Base-by-base conservation (phyloP, 2,329 filamentous ascomycete genomes). In the Metarhizium sp. region DNA sequence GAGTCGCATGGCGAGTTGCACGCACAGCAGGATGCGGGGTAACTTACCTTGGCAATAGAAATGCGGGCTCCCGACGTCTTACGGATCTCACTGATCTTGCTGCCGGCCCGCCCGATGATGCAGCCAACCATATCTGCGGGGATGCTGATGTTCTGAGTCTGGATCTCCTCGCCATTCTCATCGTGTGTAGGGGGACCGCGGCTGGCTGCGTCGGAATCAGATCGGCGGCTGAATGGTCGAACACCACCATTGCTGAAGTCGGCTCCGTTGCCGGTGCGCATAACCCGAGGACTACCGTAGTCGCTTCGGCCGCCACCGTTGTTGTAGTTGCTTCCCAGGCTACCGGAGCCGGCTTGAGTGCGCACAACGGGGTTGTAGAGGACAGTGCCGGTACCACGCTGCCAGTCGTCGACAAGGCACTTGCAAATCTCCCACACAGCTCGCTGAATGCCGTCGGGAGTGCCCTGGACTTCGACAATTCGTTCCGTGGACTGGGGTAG, bases 91-190 rank as follows among this genome's bases (percentile, higher is more conserved):
- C 90, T 96, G 69, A 99, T 99, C 82, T 99, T 99, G 78, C 83
- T 92, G 61, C 94, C 94, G 54, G 81, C 90, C 61, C 92, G 88
- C 62, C 94, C 94, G 70, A 99, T 99, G 75, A 99, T 99, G 76
- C 94, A 99, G 63, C 94, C 94, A 71, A 99, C 94, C 94, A 99
- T 99, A 77, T 99, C 94, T 50, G 94, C 92, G 30, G 94, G 94
- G 66, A 99, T 99, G 78, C 91, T 96, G 75, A 99, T 99, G 76
- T 99, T 99, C 70, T 99, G 94, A 1, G 94, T 99, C 73, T 96
- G 92, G 59, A 97, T 88, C 73, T 96, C 92, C 70, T 97, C 94
- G 59, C 94, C 94, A 61, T 97, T 95, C 74, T 97, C 92, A 59
- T 94, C 92, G 67, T 95, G 89, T 48, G 90, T 90, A 25, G 90